Conservation (phyloP, 345 rosid genomes). For the Isatis tinctoria region DNA sequence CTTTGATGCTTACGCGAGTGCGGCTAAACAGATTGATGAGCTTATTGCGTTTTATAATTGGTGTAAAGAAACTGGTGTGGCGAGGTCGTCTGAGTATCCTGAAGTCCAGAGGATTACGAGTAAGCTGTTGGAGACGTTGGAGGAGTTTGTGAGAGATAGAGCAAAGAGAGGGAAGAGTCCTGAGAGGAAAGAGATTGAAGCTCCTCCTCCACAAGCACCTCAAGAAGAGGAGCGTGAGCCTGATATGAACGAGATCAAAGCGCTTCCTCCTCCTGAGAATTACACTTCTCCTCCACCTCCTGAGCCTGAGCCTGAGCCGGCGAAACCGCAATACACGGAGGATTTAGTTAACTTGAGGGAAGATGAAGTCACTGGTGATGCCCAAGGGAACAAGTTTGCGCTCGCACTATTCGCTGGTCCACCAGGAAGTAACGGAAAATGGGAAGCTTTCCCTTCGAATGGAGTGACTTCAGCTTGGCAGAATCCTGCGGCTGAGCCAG, state of each 20-base stretch:
- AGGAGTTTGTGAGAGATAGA: conserved; percentile 77
- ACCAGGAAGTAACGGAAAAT: conserved; percentile 51
- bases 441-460: conserved; percentile 80
- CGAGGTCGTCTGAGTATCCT: conserved; percentile 85
- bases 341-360: conserved; percentile 85
- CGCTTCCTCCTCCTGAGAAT: conserved; percentile 76
- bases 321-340: conserved; percentile 42
- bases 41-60: conserved; percentile 64
- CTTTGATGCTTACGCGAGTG: conserved; percentile 78
- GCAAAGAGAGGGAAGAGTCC: conserved; percentile 65
- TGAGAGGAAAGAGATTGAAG: conserved; percentile 45
- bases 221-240: conserved; percentile 39
- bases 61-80: conserved; percentile 84
- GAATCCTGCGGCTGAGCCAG: conserved; percentile 78
- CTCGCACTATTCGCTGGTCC: conserved; percentile 66
- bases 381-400: conserved; percentile 84
- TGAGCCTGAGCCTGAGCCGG: conserved; percentile 41
- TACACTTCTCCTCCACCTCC: conserved; percentile 54
- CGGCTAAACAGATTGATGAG: conserved; percentile 87
- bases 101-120: conserved; percentile 85
- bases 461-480: conserved; percentile 80
- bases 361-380: conserved; percentile 63
- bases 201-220: conserved; percentile 25
- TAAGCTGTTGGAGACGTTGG: conserved; percentile 74
- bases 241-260: conserved; percentile 77